A percentile compares a stretch with the other conserved stretches of the same genome.
phyloP scores from a whole-genome alignment of 164 flowering plant genomes.

The Cinnamomum chago region DNA sequence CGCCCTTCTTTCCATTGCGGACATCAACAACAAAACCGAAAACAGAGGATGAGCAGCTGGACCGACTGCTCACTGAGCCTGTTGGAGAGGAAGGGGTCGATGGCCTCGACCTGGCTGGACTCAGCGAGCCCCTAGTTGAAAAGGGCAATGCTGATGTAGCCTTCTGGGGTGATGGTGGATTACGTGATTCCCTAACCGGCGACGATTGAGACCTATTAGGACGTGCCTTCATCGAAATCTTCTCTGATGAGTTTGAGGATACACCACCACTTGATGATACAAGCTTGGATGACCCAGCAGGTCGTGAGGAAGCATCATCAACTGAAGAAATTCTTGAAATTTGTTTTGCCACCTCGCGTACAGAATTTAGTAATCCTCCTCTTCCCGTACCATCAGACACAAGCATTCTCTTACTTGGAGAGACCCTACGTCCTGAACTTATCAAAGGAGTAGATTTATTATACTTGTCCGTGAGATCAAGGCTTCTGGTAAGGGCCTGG shows the following conservation, averaged over 20 bases:
- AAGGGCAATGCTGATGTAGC: slow-evolving; percentile 27
- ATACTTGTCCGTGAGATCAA: slow-evolving; percentile 51
- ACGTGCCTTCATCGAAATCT: slow-evolving; percentile 23
- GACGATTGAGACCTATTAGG: slow-evolving; percentile 18
- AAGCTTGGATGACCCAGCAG: slow-evolving; percentile 23
- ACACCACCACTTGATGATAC: slow-evolving; percentile 6
- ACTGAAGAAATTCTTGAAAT: slow-evolving; percentile 14
- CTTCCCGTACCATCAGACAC: slow-evolving; percentile 29
- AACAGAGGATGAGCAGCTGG: slow-evolving; percentile 59
- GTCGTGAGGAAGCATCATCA: slow-evolving; percentile 30
- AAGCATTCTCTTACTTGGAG: slow-evolving; percentile 44
- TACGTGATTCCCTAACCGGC: slow-evolving; percentile 35
- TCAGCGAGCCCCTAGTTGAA: slow-evolving; percentile 51
- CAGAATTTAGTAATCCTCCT: slow-evolving; percentile 41
- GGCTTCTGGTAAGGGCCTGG: slow-evolving; percentile 35
- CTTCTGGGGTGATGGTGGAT: slow-evolving; percentile 59
- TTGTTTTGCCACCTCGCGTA: slow-evolving; percentile 34
- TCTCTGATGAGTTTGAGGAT: slow-evolving; percentile 36
- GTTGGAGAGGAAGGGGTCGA: slow-evolving; percentile 30
- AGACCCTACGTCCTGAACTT: slow-evolving; percentile 32
- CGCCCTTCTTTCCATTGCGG: slow-evolving; percentile 64
- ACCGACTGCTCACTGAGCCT: slow-evolving; percentile 32
- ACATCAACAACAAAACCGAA: slow-evolving; percentile 74
- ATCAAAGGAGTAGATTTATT: slow-evolving; percentile 24
- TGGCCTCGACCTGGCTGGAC: slow-evolving; percentile 69